Percentiles rank a stretch among this genome's conserved stretches.
phyloP scores from a whole-genome alignment of 495 filamentous ascomycete species.

The Hyaloscypha finlandica region DNA sequence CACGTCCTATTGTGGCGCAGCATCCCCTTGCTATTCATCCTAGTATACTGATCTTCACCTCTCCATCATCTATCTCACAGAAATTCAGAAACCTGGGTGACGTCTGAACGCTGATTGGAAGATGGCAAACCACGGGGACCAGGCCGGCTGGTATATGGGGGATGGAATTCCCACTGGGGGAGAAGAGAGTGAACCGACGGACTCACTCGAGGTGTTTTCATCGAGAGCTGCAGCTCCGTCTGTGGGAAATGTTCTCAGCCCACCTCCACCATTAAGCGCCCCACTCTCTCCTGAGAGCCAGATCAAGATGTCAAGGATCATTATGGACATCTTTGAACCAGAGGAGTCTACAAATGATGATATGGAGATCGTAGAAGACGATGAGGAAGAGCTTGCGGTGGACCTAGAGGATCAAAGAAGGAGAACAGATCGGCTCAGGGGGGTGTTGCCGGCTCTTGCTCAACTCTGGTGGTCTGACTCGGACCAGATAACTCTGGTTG shows the following conservation, averaged over 20 bases:
- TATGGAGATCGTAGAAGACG: slow-evolving; percentile 21
- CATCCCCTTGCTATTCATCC: not conserved
- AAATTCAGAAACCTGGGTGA: not conserved
- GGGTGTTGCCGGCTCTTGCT: slow-evolving; percentile 32
- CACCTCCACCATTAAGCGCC: not conserved
- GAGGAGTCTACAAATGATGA: slow-evolving; percentile 18
- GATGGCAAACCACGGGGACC: not conserved
- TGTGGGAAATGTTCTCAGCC: not conserved
- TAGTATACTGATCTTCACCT: not conserved
- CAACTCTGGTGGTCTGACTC: slow-evolving; percentile 38
- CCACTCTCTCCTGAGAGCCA: slow-evolving; percentile 8
- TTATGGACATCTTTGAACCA: slow-evolving; percentile 25
- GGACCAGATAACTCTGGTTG: slow-evolving; percentile 48
- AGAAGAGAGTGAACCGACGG: not conserved
- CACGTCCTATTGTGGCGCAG: slow-evolving; percentile 6
- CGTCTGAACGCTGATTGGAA: not conserved
- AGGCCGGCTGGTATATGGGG: slow-evolving; percentile 10
- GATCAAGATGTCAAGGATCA: slow-evolving; percentile 15
- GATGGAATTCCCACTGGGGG: slow-evolving; percentile 2
- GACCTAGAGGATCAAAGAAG: slow-evolving; percentile 28
- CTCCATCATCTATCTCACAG: not conserved
- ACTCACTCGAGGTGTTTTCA: not conserved
- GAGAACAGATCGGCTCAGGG: slow-evolving; percentile 32
- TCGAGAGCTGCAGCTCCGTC: not conserved
- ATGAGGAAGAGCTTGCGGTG: slow-evolving; percentile 25